Conservation (phyloP, 495 filamentous ascomycete genomes). For the Penicillium longicatenatum region DNA sequence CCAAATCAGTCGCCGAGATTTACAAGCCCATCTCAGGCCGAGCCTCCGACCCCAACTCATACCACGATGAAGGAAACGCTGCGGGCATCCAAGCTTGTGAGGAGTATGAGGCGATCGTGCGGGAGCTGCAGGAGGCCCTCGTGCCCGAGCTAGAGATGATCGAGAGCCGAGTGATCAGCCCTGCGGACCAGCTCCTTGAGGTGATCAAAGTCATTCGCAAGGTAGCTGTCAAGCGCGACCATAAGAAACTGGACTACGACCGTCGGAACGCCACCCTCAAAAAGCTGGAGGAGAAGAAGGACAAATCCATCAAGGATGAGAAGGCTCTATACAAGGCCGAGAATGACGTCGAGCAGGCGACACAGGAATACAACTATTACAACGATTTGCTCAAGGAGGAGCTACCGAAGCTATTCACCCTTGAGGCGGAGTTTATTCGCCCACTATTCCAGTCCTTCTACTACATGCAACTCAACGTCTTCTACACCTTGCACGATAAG, state of each 20-base stretch:
- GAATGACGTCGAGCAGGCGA: slow-evolving; percentile 85
- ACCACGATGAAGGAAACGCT: slow-evolving; percentile 79
- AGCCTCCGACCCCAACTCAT: slow-evolving; percentile 87
- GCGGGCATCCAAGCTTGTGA: slow-evolving; percentile 95
- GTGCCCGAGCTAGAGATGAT: slow-evolving; percentile 97
- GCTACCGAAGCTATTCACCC: slow-evolving; percentile 84
- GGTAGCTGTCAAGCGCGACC: slow-evolving; percentile 82
- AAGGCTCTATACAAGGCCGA: slow-evolving; percentile 97
- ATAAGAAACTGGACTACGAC: slow-evolving; percentile 97
- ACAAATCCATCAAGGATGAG: slow-evolving; percentile 93
- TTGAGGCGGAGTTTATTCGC: slow-evolving; percentile 97
- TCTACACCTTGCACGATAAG: slow-evolving; percentile 96
- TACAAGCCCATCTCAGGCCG: slow-evolving; percentile 98
- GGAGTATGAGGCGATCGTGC: slow-evolving; percentile 91
- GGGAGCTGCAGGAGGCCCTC: slow-evolving; percentile 85
- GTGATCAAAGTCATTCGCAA: slow-evolving; percentile 96
- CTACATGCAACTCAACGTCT: slow-evolving; percentile 99
- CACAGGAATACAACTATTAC: slow-evolving; percentile 94
- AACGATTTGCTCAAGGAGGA: slow-evolving; percentile 96
- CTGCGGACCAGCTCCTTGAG: slow-evolving; percentile 91
- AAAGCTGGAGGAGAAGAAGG: slow-evolving; percentile 97
- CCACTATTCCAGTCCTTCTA: slow-evolving; percentile 99
- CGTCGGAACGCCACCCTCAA: slow-evolving; percentile 79
- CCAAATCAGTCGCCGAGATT: slow-evolving; percentile 89
- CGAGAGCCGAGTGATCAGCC: slow-evolving; percentile 83